phyloP scores from a whole-genome alignment of 306 rosid genomes.

The Cicer judaicum region DNA sequence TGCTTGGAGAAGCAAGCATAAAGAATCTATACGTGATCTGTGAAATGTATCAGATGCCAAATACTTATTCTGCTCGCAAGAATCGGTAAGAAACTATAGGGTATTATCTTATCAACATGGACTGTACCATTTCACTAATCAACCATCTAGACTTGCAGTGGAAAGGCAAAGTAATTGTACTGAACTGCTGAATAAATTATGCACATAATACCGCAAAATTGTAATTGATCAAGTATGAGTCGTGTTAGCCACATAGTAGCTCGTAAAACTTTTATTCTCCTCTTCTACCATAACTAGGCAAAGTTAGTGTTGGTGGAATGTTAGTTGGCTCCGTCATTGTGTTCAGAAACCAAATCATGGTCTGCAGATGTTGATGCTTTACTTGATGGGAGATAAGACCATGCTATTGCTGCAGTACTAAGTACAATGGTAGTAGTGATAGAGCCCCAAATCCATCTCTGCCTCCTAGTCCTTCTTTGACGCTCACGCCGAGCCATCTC shows the following conservation, averaged over 20 bases:
- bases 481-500: conserved; percentile 85
- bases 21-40: conserved; percentile 25
- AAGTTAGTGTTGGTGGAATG: conserved; percentile 45
- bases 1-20: conserved; percentile 45
- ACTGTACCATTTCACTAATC: conserved; percentile 39
- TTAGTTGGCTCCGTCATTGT: conserved; percentile 54
- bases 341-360: conserved; percentile 50
- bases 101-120: conserved; percentile 42
- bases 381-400: conserved; percentile 72
- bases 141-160: conserved; percentile 44
- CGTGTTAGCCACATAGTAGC: conserved; percentile 53
- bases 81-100: conserved; percentile 35
- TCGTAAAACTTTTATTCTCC: conserved; percentile 59
- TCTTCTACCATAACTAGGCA: conserved; percentile 45
- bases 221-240: conserved; percentile 49
- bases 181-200: conserved; percentile 38
- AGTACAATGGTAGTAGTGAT: conserved; percentile 67
- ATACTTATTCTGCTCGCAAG: conserved; percentile 27
- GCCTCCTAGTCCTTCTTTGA: conserved; percentile 69
- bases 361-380: conserved; percentile 51
- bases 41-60: conserved; percentile 21
- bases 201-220: conserved; percentile 56
- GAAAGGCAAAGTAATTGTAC: conserved; percentile 36
- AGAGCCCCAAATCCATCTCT: conserved; percentile 92
- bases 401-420: conserved; percentile 75